A percentile compares a stretch with the other conserved stretches of the same genome.
Evolutionary conservation across 257 asterid genomes (phyloP).

Genomic region (Solanum chilense): DNA sequence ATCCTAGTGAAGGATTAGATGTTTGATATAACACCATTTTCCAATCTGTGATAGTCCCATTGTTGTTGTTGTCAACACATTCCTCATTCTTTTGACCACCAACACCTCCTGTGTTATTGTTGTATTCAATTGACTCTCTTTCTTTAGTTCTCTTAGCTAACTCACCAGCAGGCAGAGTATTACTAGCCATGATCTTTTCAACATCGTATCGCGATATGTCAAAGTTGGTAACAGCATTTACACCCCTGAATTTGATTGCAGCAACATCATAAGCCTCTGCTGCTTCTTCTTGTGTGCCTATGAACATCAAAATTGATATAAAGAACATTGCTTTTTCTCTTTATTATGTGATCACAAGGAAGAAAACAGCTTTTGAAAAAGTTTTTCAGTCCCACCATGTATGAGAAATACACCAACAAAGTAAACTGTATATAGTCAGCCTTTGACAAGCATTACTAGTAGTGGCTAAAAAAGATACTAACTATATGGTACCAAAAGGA

Average conservation of each 20-base stretch:
- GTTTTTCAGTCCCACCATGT: conserved; percentile 4
- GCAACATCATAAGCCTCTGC: conserved; percentile 50
- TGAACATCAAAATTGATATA: neutral
- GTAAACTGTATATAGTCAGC: conserved; percentile 1
- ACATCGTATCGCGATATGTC: conserved; percentile 33
- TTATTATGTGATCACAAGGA: conserved; percentile 2
- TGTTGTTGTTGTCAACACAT: neutral
- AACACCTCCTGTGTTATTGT: neutral
- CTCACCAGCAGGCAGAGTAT: conserved; percentile 25
- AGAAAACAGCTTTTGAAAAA: conserved; percentile 16
- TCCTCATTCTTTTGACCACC: neutral
- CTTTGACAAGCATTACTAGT: conserved; percentile 13
- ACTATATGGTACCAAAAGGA: neutral
- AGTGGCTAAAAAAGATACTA: conserved; percentile 6
- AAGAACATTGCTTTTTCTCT: neutral
- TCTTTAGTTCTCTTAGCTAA: conserved; percentile 33
- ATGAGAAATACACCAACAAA: conserved; percentile 5
- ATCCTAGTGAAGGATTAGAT: conserved; percentile 9
- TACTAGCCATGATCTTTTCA: conserved; percentile 36
- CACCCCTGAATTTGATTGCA: conserved; percentile 42
- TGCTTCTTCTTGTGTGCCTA: conserved; percentile 49
- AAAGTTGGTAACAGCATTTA: conserved; percentile 39
- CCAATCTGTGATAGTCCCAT: conserved; percentile 15
- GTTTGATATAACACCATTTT: conserved; percentile 16
- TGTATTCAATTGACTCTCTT: conserved; percentile 7